These are phyloP conservation scores for Trichoderma orchidacearum DNA, from an alignment of 495 filamentous ascomycete genomes.

Conservation along the genomic window DNA sequence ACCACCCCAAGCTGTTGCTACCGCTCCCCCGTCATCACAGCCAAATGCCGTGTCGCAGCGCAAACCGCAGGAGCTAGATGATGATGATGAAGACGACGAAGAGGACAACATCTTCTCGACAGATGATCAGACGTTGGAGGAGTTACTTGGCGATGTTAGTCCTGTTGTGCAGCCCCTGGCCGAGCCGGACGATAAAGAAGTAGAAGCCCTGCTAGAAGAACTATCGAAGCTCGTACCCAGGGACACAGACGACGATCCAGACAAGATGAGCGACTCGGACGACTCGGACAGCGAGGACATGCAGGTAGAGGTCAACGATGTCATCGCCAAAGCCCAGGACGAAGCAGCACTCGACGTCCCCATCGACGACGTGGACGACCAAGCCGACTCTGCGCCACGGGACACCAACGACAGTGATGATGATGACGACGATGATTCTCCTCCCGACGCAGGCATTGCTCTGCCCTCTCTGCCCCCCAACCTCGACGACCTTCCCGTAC, in stretches of 20 bases:
- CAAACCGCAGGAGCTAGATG: neutral
- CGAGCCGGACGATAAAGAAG: conserved; percentile 14
- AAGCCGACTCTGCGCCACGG: neutral
- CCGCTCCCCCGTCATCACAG: neutral
- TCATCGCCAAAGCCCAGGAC: conserved; percentile 22
- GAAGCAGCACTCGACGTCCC: conserved; percentile 16
- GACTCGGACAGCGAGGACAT: conserved; percentile 29
- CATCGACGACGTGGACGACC: neutral
- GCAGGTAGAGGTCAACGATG: conserved; percentile 16
- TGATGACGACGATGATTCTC: neutral
- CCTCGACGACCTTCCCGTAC: conserved; percentile 11
- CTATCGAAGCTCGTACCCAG: conserved; percentile 4
- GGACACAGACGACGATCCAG: neutral
- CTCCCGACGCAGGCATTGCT: conserved; percentile 6
- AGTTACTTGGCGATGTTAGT: conserved; percentile 20
- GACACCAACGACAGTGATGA: neutral
- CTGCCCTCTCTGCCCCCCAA: conserved; percentile 23
- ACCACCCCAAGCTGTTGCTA: neutral
- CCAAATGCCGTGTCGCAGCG: neutral
- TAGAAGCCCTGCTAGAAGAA: conserved; percentile 13
- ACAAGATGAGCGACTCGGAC: conserved; percentile 4
- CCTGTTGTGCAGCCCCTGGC: conserved; percentile 9
- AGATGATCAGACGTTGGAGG: conserved; percentile 21
- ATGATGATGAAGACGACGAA: conserved; percentile 4
- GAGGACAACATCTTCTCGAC: conserved; percentile 10